Base-by-base conservation (phyloP, 257 asterid genomes). In the Solanum pinnatisectum region DNA sequence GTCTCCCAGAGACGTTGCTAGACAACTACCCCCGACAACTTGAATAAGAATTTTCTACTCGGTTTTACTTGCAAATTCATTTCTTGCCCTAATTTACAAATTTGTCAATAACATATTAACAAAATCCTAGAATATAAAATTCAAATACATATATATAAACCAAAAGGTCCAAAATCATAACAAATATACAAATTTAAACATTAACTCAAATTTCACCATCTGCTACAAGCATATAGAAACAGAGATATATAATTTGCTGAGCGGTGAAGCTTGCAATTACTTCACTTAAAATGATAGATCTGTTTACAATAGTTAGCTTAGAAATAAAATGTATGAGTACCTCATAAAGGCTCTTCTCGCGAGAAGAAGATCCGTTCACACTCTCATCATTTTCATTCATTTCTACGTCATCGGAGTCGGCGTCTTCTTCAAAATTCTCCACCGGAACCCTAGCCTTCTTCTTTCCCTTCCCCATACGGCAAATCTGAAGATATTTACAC, bases 321-420 rank as follows among this genome's bases (percentile, higher is more conserved):
- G 56, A 46, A 13, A 46, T 46, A 46, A 46, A 46, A 46, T 46
- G 27, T 44, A 18, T 4, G 18, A 68, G 40, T 12, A 96, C 99
- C 95, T 96, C 98, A 36, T 96, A 96, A 59, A 96, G 93, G 85
- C 95, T 94, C 89, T 93, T 92, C 8, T 87, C 90, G 42, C 72
- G 83, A 35, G 96, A 91, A 59, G 98, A 93, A 82, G 93, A 93
- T 22, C 52, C 88, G 32, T 46, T 52, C 22, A 44, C 1, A 18
- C 4, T 44, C 67, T 49, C 12, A 10, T 82, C 70, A 30, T 82
- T 82, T 49, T 20, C 70, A 25, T 81, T 30, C 85, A 81, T 49
- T 81, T 49, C 85, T 30, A 82, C 85, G 11, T 82, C 85, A 3
- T 40, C 60, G 33, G 72, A 65, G 16, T 65, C 33, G 72, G 16